These are phyloP conservation scores for Fusarium chlamydosporum DNA, from an alignment of 2,329 filamentous ascomycete species.

Conservation along the genomic window DNA sequence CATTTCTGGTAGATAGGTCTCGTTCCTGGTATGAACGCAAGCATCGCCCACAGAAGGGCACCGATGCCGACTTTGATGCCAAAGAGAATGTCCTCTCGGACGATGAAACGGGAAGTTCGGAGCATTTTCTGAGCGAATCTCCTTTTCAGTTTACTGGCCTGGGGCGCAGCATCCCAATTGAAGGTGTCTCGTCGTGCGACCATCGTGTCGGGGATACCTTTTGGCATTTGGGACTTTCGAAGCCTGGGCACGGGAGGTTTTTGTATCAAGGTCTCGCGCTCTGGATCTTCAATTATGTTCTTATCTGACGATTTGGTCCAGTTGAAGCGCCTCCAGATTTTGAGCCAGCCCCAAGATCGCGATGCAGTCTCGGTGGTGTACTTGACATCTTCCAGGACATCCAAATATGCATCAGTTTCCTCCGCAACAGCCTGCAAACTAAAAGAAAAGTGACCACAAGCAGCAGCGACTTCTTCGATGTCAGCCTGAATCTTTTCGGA, in stretches of 20 bases:
- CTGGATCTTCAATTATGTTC: slow-evolving; percentile 56
- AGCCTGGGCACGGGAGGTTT: slow-evolving; percentile 61
- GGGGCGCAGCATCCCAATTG: slow-evolving; percentile 68
- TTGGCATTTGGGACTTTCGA: slow-evolving; percentile 68
- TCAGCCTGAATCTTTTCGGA: slow-evolving; percentile 87
- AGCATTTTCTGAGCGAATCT: slow-evolving; percentile 63
- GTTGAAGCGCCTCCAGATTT: slow-evolving; percentile 73
- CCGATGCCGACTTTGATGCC: slow-evolving; percentile 94
- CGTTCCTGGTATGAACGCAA: slow-evolving; percentile 85
- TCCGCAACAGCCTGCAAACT: slow-evolving; percentile 91
- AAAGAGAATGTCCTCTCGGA: slow-evolving; percentile 75
- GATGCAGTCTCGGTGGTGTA: slow-evolving; percentile 73
- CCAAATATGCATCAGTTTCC: slow-evolving; percentile 86
- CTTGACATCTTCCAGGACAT: slow-evolving; percentile 88
- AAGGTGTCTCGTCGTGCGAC: slow-evolving; percentile 66
- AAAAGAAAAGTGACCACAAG: slow-evolving; percentile 96
- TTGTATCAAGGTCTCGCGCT: slow-evolving; percentile 59
- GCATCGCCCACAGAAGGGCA: slow-evolving; percentile 88
- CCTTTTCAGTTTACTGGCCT: slow-evolving; percentile 61
- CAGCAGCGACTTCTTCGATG: slow-evolving; percentile 97
- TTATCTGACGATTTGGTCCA: slow-evolving; percentile 23
- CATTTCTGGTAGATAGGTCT: slow-evolving; percentile 86
- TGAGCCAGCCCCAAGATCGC: slow-evolving; percentile 86
- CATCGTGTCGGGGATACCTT: slow-evolving; percentile 69
- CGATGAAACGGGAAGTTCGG: slow-evolving; percentile 62